Conservation (phyloP, 306 rosid genomes). For the Inga leiocalycina region DNA sequence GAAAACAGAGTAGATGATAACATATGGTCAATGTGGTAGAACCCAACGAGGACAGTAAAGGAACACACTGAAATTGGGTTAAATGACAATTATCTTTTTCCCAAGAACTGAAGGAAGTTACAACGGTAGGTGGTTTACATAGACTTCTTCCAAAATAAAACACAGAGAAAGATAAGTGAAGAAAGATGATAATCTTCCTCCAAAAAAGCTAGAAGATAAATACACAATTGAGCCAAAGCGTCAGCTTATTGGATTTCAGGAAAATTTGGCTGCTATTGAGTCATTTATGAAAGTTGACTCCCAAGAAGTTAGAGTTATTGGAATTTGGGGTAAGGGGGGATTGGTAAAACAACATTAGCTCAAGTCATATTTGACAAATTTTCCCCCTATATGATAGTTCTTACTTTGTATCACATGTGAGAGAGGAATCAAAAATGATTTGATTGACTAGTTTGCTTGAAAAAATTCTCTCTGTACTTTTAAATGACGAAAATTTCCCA, state of each 20-base stretch:
- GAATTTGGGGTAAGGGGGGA: conserved; percentile 31
- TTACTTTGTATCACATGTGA: conserved; percentile 25
- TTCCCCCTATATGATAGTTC: not conserved
- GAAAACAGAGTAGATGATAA: too few species aligned
- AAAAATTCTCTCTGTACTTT: not conserved
- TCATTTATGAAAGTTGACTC: not conserved
- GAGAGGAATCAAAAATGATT: not conserved
- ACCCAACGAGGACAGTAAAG: too few species aligned
- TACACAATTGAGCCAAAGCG: not conserved
- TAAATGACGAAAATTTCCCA: not conserved
- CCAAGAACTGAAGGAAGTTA: too few species aligned
- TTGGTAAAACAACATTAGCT: not conserved
- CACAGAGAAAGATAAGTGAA: too few species aligned
- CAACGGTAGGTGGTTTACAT: too few species aligned
- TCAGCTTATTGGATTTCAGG: not conserved
- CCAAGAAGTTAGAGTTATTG: conserved; percentile 11
- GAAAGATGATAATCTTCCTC: too few species aligned
- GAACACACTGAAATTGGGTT: too few species aligned
- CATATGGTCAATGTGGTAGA: too few species aligned
- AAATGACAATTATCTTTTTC: too few species aligned
- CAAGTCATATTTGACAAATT: not conserved
- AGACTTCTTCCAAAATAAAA: too few species aligned
- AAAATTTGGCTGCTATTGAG: not conserved
- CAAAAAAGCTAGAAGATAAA: too few species aligned
- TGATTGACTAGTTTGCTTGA: not conserved